A percentile compares a stretch with the other conserved stretches of the same genome.
These are phyloP conservation scores for Aspergillus uvarum DNA, from an alignment of 2,329 filamentous ascomycete genomes.

Conservation along the genomic window DNA sequence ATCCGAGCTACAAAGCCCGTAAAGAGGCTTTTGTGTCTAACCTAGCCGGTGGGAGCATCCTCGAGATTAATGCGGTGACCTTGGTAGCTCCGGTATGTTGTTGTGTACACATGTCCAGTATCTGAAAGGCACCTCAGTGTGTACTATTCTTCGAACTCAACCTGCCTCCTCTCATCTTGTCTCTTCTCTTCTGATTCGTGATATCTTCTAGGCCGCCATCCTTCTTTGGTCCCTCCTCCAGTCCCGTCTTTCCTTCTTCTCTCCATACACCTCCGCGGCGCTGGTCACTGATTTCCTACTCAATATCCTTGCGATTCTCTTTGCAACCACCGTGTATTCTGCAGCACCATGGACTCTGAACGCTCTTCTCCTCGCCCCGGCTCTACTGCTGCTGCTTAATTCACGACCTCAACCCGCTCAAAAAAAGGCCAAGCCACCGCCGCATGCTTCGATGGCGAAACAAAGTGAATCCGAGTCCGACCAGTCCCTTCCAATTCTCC, in stretches of 20 bases:
- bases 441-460: conserved; percentile 19
- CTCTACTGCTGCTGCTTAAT: conserved; percentile 59
- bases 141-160: too few species aligned
- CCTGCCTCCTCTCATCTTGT: conserved; percentile 1
- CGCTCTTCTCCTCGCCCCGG: conserved; percentile 70
- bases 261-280: conserved; percentile 66
- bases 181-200: neutral
- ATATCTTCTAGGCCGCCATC: conserved; percentile 65
- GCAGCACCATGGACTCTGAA: conserved; percentile 71
- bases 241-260: conserved; percentile 79
- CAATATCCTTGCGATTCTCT: conserved; percentile 77
- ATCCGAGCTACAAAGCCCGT: conserved; percentile 73
- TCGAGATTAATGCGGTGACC: conserved; percentile 84
- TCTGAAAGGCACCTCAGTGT: too few species aligned
- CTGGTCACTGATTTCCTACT: conserved; percentile 81
- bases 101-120: conserved; percentile 3
- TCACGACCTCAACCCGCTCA: conserved; percentile 28
- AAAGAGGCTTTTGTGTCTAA: conserved; percentile 97
- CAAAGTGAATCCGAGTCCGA: conserved; percentile 30
- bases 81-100: conserved; percentile 77
- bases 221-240: conserved; percentile 89
- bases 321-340: conserved; percentile 83
- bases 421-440: conserved; percentile 38
- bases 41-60: conserved; percentile 76
- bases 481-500: conserved; percentile 71